These are phyloP conservation scores for Haematococcus lacustris DNA, from an alignment of 139 green algal genomes.

Conservation along the genomic window DNA sequence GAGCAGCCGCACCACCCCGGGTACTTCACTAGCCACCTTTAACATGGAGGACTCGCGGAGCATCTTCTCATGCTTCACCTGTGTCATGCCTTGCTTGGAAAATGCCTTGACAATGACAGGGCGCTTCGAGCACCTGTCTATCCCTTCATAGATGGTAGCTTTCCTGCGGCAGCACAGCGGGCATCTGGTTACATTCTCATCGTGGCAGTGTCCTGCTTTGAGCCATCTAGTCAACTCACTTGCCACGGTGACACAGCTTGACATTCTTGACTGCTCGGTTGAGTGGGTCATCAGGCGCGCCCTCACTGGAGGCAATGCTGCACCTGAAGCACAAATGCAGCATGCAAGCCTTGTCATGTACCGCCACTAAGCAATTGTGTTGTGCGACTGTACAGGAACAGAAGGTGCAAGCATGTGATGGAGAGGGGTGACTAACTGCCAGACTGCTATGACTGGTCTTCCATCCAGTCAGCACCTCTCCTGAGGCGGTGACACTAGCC, in stretches of 20 bases:
- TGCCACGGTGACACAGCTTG: not conserved
- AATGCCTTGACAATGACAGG: conserved; percentile 18
- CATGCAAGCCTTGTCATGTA: too few relatives aligned
- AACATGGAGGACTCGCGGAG: conserved; percentile 10
- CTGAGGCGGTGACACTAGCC: too few relatives aligned
- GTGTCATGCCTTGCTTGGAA: not conserved
- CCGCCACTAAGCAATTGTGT: too few relatives aligned
- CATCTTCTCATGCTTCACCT: conserved; percentile 4
- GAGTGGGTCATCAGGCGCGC: not conserved
- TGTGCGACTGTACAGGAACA: too few relatives aligned
- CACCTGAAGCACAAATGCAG: too few relatives aligned
- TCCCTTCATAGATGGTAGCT: conserved; percentile 12
- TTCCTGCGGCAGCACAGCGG: conserved; percentile 2
- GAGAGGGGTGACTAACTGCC: too few relatives aligned
- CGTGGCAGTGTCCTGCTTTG: too few relatives aligned
- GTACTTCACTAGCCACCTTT: not conserved
- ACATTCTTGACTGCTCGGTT: not conserved
- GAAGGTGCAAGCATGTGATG: too few relatives aligned
- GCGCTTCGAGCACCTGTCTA: conserved; percentile 8
- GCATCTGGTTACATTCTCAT: too few relatives aligned
- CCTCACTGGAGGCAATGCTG: not conserved
- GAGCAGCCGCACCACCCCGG: conserved; percentile 16
- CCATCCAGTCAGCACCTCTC: too few relatives aligned
- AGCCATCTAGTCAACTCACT: not conserved
- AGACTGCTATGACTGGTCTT: too few relatives aligned